phyloP scores from a whole-genome alignment of 331 rosid genomes.

The Malus hybrid region DNA sequence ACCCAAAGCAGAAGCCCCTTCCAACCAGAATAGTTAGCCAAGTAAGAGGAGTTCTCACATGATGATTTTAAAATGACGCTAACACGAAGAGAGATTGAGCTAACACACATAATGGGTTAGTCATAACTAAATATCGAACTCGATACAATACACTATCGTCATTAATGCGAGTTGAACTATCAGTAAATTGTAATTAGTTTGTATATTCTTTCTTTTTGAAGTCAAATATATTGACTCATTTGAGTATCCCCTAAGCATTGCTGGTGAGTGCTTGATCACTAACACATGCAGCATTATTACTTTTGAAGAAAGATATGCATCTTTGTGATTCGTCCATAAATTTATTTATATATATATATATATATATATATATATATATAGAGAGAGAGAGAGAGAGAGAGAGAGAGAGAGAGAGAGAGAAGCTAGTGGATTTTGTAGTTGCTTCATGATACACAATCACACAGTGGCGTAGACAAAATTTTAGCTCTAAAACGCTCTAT shows the following conservation, averaged over 20 bases:
- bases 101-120: no score
- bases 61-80: neutral
- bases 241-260: conserved; percentile 69
- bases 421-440: conserved; percentile 8
- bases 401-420: no score
- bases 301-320: conserved; percentile 53
- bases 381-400: no score
- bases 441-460: conserved; percentile 3
- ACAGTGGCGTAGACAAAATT: no score
- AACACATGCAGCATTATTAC: conserved; percentile 60
- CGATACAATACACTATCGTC: no score
- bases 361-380: no score
- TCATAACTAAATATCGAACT: no score
- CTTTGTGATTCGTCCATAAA: conserved; percentile 29
- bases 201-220: conserved; percentile 3
- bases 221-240: conserved; percentile 31
- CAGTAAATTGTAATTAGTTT: conserved; percentile 4
- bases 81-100: no score
- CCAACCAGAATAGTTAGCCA: conserved; percentile 15
- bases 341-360: neutral
- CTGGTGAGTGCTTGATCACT: conserved; percentile 49
- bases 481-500: no score
- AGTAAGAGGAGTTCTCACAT: conserved; percentile 33
- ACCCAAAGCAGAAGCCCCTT: conserved; percentile 5
- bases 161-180: no score